phyloP scores from a whole-genome alignment of 139 green algal genomes.

The Bryopsis sp. region DNA sequence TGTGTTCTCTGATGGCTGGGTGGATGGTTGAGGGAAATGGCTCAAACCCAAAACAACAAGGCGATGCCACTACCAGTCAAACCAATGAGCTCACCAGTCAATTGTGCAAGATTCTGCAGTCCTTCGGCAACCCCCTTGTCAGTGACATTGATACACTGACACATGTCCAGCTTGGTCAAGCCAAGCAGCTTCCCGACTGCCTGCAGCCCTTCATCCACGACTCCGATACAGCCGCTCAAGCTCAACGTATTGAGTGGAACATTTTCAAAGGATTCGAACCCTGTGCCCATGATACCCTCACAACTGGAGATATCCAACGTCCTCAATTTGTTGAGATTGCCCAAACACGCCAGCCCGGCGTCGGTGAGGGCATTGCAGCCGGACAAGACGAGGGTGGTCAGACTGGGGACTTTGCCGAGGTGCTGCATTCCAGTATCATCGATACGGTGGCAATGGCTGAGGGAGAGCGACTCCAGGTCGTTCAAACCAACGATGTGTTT shows the following conservation, averaged over 20 bases:
- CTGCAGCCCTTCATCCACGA: background rate
- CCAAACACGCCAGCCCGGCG: background rate
- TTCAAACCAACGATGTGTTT: background rate
- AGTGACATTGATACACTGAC: constrained; percentile 7
- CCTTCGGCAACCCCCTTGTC: constrained; percentile 20
- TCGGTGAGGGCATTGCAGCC: constrained; percentile 16
- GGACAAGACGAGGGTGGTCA: constrained; percentile 13
- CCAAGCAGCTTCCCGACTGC: background rate
- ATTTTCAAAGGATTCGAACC: constrained; percentile 14
- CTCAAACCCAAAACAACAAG: too few relatives aligned
- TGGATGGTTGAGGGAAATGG: too few relatives aligned
- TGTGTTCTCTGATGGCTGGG: too few relatives aligned
- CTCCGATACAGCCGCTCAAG: background rate
- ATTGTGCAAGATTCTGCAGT: too few relatives aligned
- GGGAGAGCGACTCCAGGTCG: constrained; percentile 2
- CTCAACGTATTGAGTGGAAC: constrained; percentile 5
- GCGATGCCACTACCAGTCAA: too few relatives aligned
- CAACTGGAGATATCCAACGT: constrained; percentile 11
- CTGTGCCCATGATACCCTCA: background rate
- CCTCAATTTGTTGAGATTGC: constrained; percentile 15
- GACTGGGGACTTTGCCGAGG: background rate
- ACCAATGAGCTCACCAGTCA: too few relatives aligned
- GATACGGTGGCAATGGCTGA: constrained; percentile 13
- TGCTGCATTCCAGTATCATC: constrained; percentile 13
- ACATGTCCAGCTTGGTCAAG: constrained; percentile 20